phyloP scores from a whole-genome alignment of 331 rosid genomes.

The Pyrus hybrid region DNA sequence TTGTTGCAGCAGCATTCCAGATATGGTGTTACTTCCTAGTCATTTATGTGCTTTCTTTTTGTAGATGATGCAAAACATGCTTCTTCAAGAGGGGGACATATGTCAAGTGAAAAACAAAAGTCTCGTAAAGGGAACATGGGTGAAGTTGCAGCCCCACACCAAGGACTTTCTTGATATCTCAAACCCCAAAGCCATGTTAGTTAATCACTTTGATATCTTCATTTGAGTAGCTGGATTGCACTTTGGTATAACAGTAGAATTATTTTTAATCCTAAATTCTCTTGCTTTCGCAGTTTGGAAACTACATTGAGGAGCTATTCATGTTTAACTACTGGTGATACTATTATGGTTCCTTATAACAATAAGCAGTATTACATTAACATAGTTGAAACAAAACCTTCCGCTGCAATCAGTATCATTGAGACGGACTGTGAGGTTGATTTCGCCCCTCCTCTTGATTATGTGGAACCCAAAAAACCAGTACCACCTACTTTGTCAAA shows the following conservation, averaged over 20 bases:
- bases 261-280: not conserved
- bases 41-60: not conserved
- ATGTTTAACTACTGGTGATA: conserved; percentile 48
- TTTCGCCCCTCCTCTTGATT: conserved; percentile 48
- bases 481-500: conserved; percentile 10
- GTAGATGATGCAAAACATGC: conserved; percentile 58
- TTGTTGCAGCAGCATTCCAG: not conserved
- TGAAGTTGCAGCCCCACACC: conserved; percentile 57
- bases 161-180: conserved; percentile 42
- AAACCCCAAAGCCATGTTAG: conserved; percentile 45
- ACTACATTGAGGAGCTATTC: conserved; percentile 46
- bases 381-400: conserved; percentile 50
- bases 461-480: conserved; percentile 30
- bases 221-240: not conserved
- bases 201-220: not conserved
- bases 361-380: conserved; percentile 40
- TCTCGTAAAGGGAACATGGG: conserved; percentile 31
- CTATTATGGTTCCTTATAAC: conserved; percentile 47
- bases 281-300: conserved; percentile 35
- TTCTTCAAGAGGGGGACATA: conserved; percentile 33
- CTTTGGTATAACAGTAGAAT: not conserved
- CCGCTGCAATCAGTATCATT: conserved; percentile 32
- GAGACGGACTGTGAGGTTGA: conserved; percentile 57
- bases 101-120: conserved; percentile 31
- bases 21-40: not conserved